Evolutionary conservation across 345 rosid species (phyloP), one percentile per base, ranked within the genome.

Genomic region (Rubroshorea leprosula): DNA sequence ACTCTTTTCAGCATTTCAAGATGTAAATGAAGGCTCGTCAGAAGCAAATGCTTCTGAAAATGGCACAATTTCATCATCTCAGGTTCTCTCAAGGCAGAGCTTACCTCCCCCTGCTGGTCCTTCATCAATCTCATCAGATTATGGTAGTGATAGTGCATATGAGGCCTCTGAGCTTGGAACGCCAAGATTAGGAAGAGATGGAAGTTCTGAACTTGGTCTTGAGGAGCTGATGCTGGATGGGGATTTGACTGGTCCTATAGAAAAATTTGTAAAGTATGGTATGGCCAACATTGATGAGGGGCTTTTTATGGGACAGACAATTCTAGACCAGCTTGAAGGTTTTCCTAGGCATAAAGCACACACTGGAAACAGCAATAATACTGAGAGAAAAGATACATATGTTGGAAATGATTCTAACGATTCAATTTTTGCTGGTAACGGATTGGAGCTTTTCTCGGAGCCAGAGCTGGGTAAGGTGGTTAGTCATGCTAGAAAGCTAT

Each of bases 221-320:
- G 95, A 79, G 65, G 97, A 94, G 62, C 67, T 82, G 43, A 57
- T 85, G 20, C 66, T 87, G 73, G 96, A 83, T 71, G 99, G 78
- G 65, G 87, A 84, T 68, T 67, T 87, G 68, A 70, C 89, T 35
- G 83, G 82, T 77, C 95, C 99, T 48, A 76, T 85, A 39, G 97
- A 87, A 67, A 94, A 86, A 64, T 76, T 94, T 52, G 86, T 83
- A 49, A 87, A 85, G 74, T 85, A 74, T 71, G 96, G 89, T 58
- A 81, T 94, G 80, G 76, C 93, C 62, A 90, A 90, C 68, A 90
- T 94, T 73, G 99, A 94, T 18, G 95, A 94, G 75, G 97, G 99
- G 48, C 79, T 94, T 52, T 81, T 82, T 69, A 85, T 87, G 90
- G 92, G 99, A 65, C 90, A 90, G 66, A 86, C 90, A 56, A 94